Percentiles rank a stretch among this genome's conserved stretches.
Conservation (phyloP, 371 early-diverging fungal species). For the Chytridiales sp. region DNA sequence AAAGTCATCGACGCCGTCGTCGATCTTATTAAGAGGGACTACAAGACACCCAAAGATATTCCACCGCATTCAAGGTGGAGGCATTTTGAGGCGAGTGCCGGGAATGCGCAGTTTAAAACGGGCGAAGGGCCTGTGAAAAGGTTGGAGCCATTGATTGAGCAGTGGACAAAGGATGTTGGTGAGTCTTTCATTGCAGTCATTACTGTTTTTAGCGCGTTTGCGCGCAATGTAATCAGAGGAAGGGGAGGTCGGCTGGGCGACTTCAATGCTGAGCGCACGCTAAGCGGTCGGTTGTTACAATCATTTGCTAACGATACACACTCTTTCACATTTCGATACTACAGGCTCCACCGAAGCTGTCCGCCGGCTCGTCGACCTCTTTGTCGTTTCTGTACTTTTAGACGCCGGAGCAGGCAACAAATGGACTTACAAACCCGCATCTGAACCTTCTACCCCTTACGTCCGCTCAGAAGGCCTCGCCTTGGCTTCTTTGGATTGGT, state of each 20-base stretch:
- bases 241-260: background rate
- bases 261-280: background rate
- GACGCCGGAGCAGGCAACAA: constrained; percentile 90
- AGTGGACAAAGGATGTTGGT: constrained; percentile 18
- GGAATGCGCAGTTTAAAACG: background rate
- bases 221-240: constrained; percentile 15
- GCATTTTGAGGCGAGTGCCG: constrained; percentile 71
- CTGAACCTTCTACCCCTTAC: constrained; percentile 34
- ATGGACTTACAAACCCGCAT: constrained; percentile 65
- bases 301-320: constrained; percentile 63
- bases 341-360: constrained; percentile 28
- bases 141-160: constrained; percentile 47
- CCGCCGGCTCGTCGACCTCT: constrained; percentile 72
- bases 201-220: constrained; percentile 16
- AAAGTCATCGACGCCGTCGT: constrained; percentile 67
- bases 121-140: constrained; percentile 38
- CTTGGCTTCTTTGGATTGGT: constrained; percentile 86
- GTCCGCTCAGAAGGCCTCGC: constrained; percentile 86
- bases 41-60: constrained; percentile 57
- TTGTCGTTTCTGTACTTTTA: constrained; percentile 84
- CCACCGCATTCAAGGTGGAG: constrained; percentile 90
- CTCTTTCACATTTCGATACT: constrained; percentile 86
- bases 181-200: background rate
- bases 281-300: background rate
- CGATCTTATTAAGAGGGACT: constrained; percentile 70